Conservation (phyloP, 1,284 basidiomycete species). For the Heterobasidion irregulare region DNA sequence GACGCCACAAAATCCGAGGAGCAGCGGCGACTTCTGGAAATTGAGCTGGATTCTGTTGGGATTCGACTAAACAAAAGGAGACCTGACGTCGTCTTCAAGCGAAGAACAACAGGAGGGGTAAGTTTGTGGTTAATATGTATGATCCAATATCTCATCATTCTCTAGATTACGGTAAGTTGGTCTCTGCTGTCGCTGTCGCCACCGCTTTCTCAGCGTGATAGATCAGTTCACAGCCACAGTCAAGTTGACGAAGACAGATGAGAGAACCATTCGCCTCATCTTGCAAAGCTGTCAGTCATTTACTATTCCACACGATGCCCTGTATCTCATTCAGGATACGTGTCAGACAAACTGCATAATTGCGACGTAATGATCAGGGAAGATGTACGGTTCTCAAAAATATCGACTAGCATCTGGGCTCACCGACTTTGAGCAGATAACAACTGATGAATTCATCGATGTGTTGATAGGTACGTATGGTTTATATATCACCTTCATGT, state of each 20-base stretch:
- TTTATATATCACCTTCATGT: neutral
- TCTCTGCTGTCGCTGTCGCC: constrained; percentile 4
- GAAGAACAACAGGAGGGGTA: constrained; percentile 87
- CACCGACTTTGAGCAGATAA: constrained; percentile 49
- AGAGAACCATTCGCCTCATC: constrained; percentile 90
- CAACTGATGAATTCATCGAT: constrained; percentile 96
- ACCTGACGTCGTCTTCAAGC: constrained; percentile 84
- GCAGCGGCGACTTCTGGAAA: constrained; percentile 81
- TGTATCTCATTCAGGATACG: neutral
- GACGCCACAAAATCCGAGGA: constrained; percentile 96
- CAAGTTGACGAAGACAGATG: constrained; percentile 91
- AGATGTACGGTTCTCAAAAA: constrained; percentile 55
- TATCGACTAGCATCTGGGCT: constrained; percentile 1
- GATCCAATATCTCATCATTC: neutral
- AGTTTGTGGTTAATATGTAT: constrained; percentile 16
- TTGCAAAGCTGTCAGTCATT: constrained; percentile 66
- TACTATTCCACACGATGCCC: constrained; percentile 1
- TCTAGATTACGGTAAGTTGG: constrained; percentile 35
- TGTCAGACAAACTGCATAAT: constrained; percentile 77
- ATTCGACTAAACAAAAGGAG: constrained; percentile 87
- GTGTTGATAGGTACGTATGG: constrained; percentile 71
- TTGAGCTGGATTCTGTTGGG: constrained; percentile 94
- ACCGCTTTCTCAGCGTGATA: neutral
- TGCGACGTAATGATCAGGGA: constrained; percentile 96
- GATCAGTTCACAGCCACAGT: constrained; percentile 84